Evolutionary conservation across 2,329 filamentous ascomycete species (phyloP), one percentile per base, ranked within the genome.

Genomic region (Periconia sp.): DNA sequence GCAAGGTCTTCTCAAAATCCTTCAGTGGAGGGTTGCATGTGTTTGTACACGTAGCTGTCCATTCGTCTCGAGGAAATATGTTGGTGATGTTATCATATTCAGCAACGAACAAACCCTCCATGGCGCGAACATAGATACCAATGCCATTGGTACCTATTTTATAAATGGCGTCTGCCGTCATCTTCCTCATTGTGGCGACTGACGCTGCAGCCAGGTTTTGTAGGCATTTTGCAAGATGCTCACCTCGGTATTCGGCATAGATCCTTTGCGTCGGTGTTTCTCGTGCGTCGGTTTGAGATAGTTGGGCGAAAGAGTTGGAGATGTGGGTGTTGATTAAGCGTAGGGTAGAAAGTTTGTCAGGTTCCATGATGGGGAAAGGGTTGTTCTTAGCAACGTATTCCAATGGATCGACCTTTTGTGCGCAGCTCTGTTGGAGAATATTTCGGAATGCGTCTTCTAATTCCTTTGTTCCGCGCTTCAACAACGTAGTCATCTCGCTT

Each of bases 21-120:
- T 86, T 82, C 55, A 99, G 80, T 13, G 92, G 84, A 33, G 84
- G 80, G 64, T 91, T 87, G 69, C 90, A 94, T 1, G 92, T 92
- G 15, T 86, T 81, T 63, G 89, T 87, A 62, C 96, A 88, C 9
- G 94, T 86, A 31, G 85, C 79, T 0, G 87, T 87, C 87, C 91
- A 95, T 68, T 96, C 91, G 52, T 94, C 90, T 9, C 90, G 84
- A 23, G 86, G 83, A 71, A 97, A 99, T 53, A 99, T 85, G 57
- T 85, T 88, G 68, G 88, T 90, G 45, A 97, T 90, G 66, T 92
- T 96, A 54, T 96, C 90, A 73, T 96, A 92, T 74, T 99, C 94
- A 11, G 92, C 86, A 23, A 89, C 75, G 60, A 96, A 93, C 57
- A 97, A 86, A 7, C 88, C 90, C 70, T 97, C 91, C 76, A 99